phyloP scores from a whole-genome alignment of 208 protist species.

The Herpetomonas samuelpessoai region DNA sequence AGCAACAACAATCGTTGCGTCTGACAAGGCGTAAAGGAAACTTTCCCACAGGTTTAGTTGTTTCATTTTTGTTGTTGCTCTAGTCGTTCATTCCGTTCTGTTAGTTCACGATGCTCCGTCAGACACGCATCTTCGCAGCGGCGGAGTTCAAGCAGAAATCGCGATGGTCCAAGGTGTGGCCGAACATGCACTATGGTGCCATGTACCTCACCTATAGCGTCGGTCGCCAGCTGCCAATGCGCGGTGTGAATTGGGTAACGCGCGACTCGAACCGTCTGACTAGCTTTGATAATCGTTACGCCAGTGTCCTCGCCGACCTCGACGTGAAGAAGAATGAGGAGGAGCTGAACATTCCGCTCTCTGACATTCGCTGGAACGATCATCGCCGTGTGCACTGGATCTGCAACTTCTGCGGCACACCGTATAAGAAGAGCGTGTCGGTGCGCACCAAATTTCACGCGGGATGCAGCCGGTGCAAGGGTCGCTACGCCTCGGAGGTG shows the following conservation, averaged over 20 bases:
- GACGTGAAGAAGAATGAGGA: constrained; percentile 78
- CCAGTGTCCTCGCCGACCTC: constrained; percentile 66
- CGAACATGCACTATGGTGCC: constrained; percentile 87
- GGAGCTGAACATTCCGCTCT: constrained; percentile 66
- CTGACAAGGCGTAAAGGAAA: too few species aligned
- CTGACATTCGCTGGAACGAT: constrained; percentile 84
- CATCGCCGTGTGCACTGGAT: constrained; percentile 84
- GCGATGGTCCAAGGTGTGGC: constrained; percentile 82
- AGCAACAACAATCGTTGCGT: constrained; percentile 10
- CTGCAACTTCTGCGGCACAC: constrained; percentile 72
- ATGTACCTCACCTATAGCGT: constrained; percentile 87
- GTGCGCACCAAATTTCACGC: constrained; percentile 82
- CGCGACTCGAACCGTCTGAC: constrained; percentile 81
- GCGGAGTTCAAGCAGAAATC: constrained; percentile 92
- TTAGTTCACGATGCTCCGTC: constrained; percentile 41
- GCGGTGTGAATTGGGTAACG: constrained; percentile 86
- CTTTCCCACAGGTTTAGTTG: constrained; percentile 6
- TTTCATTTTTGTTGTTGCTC: constrained; percentile 12
- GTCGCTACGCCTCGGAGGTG: constrained; percentile 68
- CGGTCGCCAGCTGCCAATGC: constrained; percentile 74
- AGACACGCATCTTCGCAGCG: constrained; percentile 35
- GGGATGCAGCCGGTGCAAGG: constrained; percentile 74
- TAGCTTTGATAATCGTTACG: constrained; percentile 75
- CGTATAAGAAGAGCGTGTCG: constrained; percentile 79
- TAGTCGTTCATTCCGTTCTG: too few species aligned